Evolutionary conservation across 2,329 filamentous ascomycete species (phyloP), one percentile per base, ranked within the genome.

Genomic region (Colletotrichum tanaceti): DNA sequence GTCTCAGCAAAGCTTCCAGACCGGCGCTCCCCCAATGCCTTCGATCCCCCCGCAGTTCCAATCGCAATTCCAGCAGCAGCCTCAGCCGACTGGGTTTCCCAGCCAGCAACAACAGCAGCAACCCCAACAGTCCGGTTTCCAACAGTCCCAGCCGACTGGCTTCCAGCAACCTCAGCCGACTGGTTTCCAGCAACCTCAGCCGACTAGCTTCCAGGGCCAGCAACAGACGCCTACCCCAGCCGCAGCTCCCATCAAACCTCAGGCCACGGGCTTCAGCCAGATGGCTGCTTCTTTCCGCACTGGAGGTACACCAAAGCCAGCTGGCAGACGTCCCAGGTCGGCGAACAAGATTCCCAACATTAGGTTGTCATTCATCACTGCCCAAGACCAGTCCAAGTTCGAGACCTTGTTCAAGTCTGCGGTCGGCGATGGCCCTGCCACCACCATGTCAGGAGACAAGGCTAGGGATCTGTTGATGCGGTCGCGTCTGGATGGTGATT

Each of bases 351-450:
- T 99, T 65, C 96, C 96, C 35, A 98, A 92, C 77, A 97, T 98
- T 72, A 88, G 96, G 58, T 83, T 99, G 70, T 97, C 94, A 3
- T 99, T 99, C 79, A 97, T 99, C 76, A 98, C 95, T 3, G 94
- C 93, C 32, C 89, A 91, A 75, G 96, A 99, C 77, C 96, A 99
- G 80, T 88, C 93, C 75, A 98, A 97, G 82, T 99, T 99, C 75
- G 96, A 99, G 83, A 96, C 96, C 65, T 83, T 99, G 49, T 99
- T 99, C 85, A 98, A 96, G 82, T 97, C 94, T 63, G 95, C 96
- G 16, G 93, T 95, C 43, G 93, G 94, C 41, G 91, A 94, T 73
- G 88, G 87, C 68, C 91, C 94, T 75, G 62, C 49, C 18, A 92
- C 91, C 73, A 95, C 94, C 62, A 89, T 99, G 84, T 93, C 94